phyloP scores from a whole-genome alignment of 305 asterid species.

The Fraxinus sp. region DNA sequence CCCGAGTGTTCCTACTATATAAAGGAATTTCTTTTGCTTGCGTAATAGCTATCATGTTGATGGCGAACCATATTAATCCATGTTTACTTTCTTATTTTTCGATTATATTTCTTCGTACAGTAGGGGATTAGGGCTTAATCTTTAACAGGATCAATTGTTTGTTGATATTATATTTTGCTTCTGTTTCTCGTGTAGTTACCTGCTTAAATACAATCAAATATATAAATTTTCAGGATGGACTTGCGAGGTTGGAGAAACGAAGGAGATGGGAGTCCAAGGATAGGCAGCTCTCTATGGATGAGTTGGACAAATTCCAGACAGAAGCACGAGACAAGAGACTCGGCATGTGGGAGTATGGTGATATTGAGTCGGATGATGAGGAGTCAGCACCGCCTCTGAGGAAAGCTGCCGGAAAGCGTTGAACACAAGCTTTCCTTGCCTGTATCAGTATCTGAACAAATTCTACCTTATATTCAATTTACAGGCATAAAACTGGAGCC shows the following conservation, averaged over 20 bases:
- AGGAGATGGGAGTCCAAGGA: conserved; percentile 68
- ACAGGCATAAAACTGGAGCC: conserved; percentile 34
- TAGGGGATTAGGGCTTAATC: neutral
- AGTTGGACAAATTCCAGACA: conserved; percentile 64
- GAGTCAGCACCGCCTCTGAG: conserved; percentile 61
- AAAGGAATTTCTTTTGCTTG: neutral
- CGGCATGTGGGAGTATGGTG: conserved; percentile 98
- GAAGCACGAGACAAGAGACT: conserved; percentile 69
- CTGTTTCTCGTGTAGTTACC: neutral
- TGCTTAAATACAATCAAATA: neutral
- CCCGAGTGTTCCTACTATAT: neutral
- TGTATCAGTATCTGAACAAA: conserved; percentile 23
- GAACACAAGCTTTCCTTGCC: conserved; percentile 36
- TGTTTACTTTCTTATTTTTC: neutral
- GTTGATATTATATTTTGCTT: neutral
- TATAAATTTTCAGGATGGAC: conserved; percentile 67
- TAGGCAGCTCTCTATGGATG: conserved; percentile 54
- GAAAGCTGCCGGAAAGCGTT: conserved; percentile 83
- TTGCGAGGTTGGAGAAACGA: conserved; percentile 87
- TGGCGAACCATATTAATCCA: neutral
- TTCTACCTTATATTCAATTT: neutral
- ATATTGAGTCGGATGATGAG: conserved; percentile 88
- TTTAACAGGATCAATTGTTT: neutral
- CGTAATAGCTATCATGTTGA: neutral
- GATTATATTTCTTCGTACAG: neutral